Base-by-base conservation (phyloP, 2,329 filamentous ascomycete species). In the Fusarium incarnatum region DNA sequence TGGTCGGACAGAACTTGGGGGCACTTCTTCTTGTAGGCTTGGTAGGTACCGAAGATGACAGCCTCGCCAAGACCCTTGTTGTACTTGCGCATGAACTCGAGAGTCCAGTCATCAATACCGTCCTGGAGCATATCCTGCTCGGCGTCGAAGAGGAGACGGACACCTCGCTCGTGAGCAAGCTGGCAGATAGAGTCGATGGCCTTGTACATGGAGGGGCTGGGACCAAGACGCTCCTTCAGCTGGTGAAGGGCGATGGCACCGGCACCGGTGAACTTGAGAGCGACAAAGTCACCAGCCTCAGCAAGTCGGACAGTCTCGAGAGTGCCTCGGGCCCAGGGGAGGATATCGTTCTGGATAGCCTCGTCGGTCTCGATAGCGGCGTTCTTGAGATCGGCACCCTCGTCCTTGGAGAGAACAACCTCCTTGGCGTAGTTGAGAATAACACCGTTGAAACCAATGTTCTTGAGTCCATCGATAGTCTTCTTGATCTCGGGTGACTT, bases 391-490 rank as follows among this genome's bases (percentile, higher is more conserved):
- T 81, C 79, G 18, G 78, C 77, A 3, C 82, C 82, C 72, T 89
- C 84, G 7, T 83, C 79, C 32, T 89, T 86, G 18, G 85, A 85
- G 34, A 93, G 83, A 15, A 97, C 91, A 1, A 96, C 91, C 79
- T 97, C 94, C 69, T 87, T 88, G 4, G 93, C 94, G 75, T 97
- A 97, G 53, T 92, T 90, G 48, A 97, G 84, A 58, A 97, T 94
- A 8, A 97, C 92, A 15, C 94, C 94, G 25, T 87, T 88, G 77
- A 93, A 97, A 3, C 94, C 94, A 46, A 95, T 89, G 32, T 83
- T 79, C 79, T 93, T 92, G 12, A 97, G 84, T 3, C 85, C 83
- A 3, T 84, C 77, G 30, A 94, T 87, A 1, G 91, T 94, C 30
- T 78, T 80, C 44, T 84, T 83, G 3, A 97, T 91, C 79, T 97